A percentile compares a stretch with the other conserved stretches of the same genome.
Evolutionary conservation across 805 yeast genomes (phyloP).

Genomic region (Candida yuanshanica): DNA sequence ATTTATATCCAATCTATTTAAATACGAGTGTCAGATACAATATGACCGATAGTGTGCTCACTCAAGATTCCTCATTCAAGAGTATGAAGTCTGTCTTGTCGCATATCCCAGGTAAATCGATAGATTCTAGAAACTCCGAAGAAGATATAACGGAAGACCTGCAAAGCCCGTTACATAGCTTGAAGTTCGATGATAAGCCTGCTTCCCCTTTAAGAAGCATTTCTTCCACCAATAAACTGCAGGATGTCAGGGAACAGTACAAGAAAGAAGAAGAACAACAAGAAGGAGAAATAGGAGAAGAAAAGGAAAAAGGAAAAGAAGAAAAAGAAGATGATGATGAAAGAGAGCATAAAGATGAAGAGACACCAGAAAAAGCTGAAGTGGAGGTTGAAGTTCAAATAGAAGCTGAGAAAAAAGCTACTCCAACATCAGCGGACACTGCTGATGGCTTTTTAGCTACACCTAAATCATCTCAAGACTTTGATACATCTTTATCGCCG

Average conservation of each 20-base stretch:
- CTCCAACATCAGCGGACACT: no score
- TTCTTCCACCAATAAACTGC: background rate
- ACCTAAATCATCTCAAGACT: slow-evolving; percentile 12
- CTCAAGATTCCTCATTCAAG: background rate
- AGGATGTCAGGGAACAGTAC: background rate
- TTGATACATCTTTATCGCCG: slow-evolving; percentile 15
- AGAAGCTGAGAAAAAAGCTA: no score
- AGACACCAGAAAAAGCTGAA: no score
- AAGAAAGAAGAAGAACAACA: background rate
- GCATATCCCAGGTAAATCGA: background rate
- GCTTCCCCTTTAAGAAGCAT: background rate
- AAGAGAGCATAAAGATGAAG: background rate
- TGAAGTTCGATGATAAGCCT: background rate
- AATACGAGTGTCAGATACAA: background rate
- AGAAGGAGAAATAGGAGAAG: background rate
- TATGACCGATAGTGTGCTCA: background rate
- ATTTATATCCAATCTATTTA: no score
- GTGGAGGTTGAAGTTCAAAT: no score
- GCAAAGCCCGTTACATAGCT: background rate
- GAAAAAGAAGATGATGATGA: background rate
- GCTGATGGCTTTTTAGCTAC: slow-evolving; percentile 11
- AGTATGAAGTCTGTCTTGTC: background rate
- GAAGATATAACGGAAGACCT: background rate
- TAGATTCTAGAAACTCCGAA: background rate
- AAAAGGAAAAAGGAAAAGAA: background rate